A percentile compares a stretch with the other conserved stretches of the same genome.
phyloP scores from a whole-genome alignment of 441 rosid genomes.

The Cnidoscolus chayamansa region DNA sequence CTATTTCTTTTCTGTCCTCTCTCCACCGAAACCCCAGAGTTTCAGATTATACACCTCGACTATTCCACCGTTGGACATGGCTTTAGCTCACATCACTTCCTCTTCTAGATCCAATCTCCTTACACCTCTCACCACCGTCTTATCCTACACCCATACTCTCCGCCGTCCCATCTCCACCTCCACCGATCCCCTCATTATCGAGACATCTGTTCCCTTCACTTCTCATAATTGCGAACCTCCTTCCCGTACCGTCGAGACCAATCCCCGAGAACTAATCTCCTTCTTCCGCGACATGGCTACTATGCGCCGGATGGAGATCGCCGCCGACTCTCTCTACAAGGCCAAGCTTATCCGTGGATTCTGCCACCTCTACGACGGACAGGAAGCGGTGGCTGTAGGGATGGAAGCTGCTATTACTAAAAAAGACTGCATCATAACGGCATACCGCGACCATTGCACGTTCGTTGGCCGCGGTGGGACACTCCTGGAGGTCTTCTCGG shows the following conservation, averaged over 20 bases:
- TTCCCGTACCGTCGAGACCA: constrained; percentile 70
- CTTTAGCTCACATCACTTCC: constrained; percentile 48
- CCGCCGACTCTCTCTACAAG: constrained; percentile 94
- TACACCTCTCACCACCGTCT: constrained; percentile 34
- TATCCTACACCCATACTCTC: constrained; percentile 28
- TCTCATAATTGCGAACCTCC: constrained; percentile 83
- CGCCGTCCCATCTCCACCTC: constrained; percentile 73
- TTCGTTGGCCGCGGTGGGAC: constrained; percentile 83
- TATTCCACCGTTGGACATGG: constrained; percentile 41
- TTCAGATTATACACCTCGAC: not conserved
- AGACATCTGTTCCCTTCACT: constrained; percentile 80
- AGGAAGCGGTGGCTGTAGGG: constrained; percentile 84
- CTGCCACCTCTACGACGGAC: constrained; percentile 95
- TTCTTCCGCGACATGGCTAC: constrained; percentile 80
- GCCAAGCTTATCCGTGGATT: constrained; percentile 93
- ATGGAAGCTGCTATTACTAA: constrained; percentile 93
- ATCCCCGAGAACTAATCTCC: constrained; percentile 57
- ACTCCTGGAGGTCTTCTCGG: constrained; percentile 62
- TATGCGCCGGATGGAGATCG: constrained; percentile 96
- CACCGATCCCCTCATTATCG: constrained; percentile 62
- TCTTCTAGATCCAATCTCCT: constrained; percentile 46
- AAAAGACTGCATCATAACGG: constrained; percentile 76
- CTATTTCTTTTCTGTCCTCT: not conserved
- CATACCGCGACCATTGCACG: constrained; percentile 90
- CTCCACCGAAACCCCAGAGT: not conserved